These are phyloP conservation scores for Pseudogymnoascus sp. DNA, from an alignment of 2,329 filamentous ascomycete genomes.

Conservation along the genomic window DNA sequence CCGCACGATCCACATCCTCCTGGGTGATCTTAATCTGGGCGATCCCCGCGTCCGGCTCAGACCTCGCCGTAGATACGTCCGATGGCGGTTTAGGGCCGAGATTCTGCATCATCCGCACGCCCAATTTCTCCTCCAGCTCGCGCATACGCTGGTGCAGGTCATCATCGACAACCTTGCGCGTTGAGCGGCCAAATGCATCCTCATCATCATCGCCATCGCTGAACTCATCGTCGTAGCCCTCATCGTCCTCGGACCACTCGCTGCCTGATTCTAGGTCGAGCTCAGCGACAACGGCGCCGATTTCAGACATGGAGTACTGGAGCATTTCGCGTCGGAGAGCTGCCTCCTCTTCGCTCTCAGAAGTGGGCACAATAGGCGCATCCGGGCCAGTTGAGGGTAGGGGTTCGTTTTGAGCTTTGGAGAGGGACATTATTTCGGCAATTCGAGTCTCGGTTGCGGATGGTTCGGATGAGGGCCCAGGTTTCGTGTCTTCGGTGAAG, in stretches of 20 bases:
- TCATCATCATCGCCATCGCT: slow-evolving; percentile 51
- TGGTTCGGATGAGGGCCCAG: slow-evolving; percentile 25
- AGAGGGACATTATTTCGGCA: slow-evolving; percentile 50
- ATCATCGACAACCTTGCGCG: slow-evolving; percentile 59
- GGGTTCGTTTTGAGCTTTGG: slow-evolving; percentile 45
- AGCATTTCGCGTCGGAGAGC: slow-evolving; percentile 81
- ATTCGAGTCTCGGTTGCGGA: slow-evolving; percentile 34
- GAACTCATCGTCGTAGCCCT: slow-evolving; percentile 47
- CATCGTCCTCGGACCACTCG: slow-evolving; percentile 48
- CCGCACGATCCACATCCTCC: slow-evolving; percentile 1
- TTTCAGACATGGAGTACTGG: slow-evolving; percentile 78
- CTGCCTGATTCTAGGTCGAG: slow-evolving; percentile 70
- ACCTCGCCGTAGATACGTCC: slow-evolving; percentile 24
- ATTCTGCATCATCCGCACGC: slow-evolving; percentile 49
- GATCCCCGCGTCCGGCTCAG: slow-evolving; percentile 44
- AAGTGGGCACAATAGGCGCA: slow-evolving; percentile 56
- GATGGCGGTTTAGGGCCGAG: slow-evolving; percentile 42
- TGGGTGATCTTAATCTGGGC: slow-evolving; percentile 48
- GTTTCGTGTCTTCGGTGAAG: slow-evolving; percentile 56
- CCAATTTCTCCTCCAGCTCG: slow-evolving; percentile 71
- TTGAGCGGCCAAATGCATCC: slow-evolving; percentile 70
- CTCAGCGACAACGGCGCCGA: slow-evolving; percentile 88
- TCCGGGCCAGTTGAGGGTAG: slow-evolving; percentile 22
- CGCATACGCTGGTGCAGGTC: slow-evolving; percentile 73
- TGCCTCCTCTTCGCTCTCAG: slow-evolving; percentile 76